Conservation (phyloP, 768 basidiomycete species). For the Rhodocollybia butyracea region DNA sequence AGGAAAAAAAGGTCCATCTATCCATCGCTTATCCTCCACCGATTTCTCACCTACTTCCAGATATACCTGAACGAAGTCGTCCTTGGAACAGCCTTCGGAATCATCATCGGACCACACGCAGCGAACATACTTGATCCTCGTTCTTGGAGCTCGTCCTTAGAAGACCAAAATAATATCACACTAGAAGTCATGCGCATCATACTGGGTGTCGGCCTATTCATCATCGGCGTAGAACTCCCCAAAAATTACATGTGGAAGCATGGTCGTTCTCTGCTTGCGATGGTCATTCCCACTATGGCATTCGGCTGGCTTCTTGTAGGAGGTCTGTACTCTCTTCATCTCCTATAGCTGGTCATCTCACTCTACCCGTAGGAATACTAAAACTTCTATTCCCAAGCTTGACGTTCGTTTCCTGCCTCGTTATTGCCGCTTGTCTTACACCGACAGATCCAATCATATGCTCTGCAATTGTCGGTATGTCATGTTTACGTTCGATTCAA, state of each 20-base stretch:
- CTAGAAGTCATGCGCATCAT: too few relatives aligned
- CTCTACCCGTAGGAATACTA: slow-evolving; percentile 49
- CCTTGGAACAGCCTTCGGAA: slow-evolving; percentile 70
- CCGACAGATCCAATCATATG: slow-evolving; percentile 95
- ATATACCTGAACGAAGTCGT: slow-evolving; percentile 93
- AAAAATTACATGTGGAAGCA: slow-evolving; percentile 80
- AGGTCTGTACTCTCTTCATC: slow-evolving; percentile 33
- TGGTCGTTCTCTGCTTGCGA: slow-evolving; percentile 60
- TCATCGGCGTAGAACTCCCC: slow-evolving; percentile 92
- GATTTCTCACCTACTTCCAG: slow-evolving; percentile 28
- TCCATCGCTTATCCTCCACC: background rate
- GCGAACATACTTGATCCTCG: slow-evolving; percentile 74
- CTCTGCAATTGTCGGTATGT: slow-evolving; percentile 70
- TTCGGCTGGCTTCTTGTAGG: slow-evolving; percentile 80
- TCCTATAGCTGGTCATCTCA: background rate
- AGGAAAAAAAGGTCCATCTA: slow-evolving; percentile 74
- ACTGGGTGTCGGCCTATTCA: slow-evolving; percentile 88
- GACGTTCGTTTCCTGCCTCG: slow-evolving; percentile 75
- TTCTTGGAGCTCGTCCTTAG: slow-evolving; percentile 59
- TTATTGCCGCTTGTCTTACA: slow-evolving; percentile 86
- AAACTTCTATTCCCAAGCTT: too few relatives aligned
- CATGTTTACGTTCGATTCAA: background rate
- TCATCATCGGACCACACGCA: slow-evolving; percentile 67
- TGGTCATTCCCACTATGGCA: slow-evolving; percentile 86
- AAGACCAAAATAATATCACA: slow-evolving; percentile 55